Conservation (phyloP, 148 eudicot species). For the Fagopyrum esculentum region DNA sequence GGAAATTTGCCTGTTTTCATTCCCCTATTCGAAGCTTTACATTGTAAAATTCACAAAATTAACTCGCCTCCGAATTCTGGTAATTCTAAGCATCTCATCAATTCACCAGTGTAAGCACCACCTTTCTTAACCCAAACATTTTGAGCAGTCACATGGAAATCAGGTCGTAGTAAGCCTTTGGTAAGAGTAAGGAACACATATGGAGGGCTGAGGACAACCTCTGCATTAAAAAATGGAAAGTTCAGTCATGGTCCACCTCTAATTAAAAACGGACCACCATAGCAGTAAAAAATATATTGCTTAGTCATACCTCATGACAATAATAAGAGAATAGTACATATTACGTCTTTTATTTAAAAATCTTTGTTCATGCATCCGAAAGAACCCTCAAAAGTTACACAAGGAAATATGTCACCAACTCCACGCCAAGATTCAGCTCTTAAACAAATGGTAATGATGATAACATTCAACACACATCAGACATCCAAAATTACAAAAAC, state of each 20-base stretch:
- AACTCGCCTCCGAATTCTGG: too few species aligned
- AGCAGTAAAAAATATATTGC: constrained; percentile 16
- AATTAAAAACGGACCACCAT: constrained; percentile 25
- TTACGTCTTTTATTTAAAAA: neutral
- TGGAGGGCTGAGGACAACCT: constrained; percentile 55
- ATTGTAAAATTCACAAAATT: too few species aligned
- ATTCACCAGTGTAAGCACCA: constrained; percentile 58
- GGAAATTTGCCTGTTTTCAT: too few species aligned
- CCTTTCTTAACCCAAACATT: constrained; percentile 55
- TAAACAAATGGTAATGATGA: too few species aligned
- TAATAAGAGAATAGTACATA: neutral
- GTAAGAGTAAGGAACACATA: constrained; percentile 40
- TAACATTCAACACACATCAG: too few species aligned
- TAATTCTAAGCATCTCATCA: too few species aligned
- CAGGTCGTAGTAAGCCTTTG: constrained; percentile 37
- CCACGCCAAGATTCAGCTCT: neutral
- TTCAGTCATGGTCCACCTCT: neutral
- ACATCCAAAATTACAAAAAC: too few species aligned
- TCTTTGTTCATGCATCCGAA: neutral
- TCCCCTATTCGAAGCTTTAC: too few species aligned
- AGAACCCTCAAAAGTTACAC: neutral
- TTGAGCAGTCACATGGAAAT: constrained; percentile 57
- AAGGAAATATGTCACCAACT: neutral
- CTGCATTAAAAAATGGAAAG: constrained; percentile 24
- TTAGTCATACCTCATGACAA: neutral